Evolutionary conservation across 2,329 filamentous ascomycete genomes (phyloP).

Genomic region (Parascedosporium putredinis): DNA sequence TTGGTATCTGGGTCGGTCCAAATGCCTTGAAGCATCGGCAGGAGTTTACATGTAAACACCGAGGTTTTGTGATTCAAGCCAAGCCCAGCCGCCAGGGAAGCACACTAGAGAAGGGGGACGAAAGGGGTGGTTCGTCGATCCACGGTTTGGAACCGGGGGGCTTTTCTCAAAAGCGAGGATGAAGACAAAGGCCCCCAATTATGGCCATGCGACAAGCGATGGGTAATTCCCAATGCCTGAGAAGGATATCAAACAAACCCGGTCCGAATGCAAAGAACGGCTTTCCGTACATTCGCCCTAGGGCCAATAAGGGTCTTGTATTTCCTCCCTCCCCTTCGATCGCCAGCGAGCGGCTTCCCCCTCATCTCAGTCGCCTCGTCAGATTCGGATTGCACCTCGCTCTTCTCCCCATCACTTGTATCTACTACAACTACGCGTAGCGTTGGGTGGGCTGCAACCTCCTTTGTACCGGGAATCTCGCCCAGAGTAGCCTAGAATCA

Average conservation of each 20-base stretch:
- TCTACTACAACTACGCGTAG: background rate
- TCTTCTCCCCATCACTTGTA: background rate
- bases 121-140: too few species aligned
- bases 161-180: background rate
- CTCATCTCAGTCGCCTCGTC: background rate
- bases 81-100: too few species aligned
- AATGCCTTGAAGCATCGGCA: too few species aligned
- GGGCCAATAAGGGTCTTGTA: background rate
- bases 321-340: background rate
- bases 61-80: too few species aligned
- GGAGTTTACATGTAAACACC: too few species aligned
- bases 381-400: too few species aligned
- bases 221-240: conserved; percentile 1
- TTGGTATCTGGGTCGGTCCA: background rate
- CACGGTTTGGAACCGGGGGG: background rate
- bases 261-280: conserved; percentile 1
- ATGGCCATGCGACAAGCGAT: background rate
- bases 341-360: background rate
- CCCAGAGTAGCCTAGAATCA: background rate
- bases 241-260: conserved; percentile 7
- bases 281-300: background rate
- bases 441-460: background rate
- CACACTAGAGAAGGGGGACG: too few species aligned
- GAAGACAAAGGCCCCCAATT: background rate
- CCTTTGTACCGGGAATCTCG: background rate